Base-by-base conservation (phyloP, 768 basidiomycete genomes). In the Boletellus sp. region DNA sequence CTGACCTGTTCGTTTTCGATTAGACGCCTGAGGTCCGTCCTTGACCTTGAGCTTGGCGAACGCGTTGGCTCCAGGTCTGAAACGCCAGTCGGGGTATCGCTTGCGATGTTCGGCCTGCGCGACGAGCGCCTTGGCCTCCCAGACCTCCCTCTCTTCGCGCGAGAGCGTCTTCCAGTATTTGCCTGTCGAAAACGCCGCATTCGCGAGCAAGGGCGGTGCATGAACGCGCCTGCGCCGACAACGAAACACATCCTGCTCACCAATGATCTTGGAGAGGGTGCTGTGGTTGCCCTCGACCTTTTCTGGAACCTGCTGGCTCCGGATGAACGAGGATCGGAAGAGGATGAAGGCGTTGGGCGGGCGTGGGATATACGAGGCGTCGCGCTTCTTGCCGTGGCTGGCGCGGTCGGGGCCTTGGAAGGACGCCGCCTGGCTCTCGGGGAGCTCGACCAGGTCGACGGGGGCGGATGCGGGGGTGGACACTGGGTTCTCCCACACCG, bases 291-390 rank as follows among this genome's bases (percentile, higher is more conserved):
- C 87, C 60, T 90, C 87, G 46, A 88, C 87, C 65, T 81, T 80
- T 33, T 80, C 84, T 2, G 87, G 83, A 43, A 89, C 81, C 57
- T 83, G 81, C 64, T 87, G 79, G 58, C 80, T 82, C 28, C 78
- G 76, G 65, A 90, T 87, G 70, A 90, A 89, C 26, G 80, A 81
- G 20, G 85, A 85, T 57, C 87, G 80, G 68, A 89, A 90, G 66
- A 90, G 83, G 58, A 90, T 90, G 71, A 90, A 90, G 51, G 88
- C 87, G 69, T 89, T 90, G 22, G 87, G 87, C 7, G 88, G 87
- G 42, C 88, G 83, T 36, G 87, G 88, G 67, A 90, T 90, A 67
- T 89, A 84, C 2, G 79, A 80, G 47, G 83, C 79, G 59, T 85
- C 83, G 47, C 82, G 79, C 61, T 80, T 78, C 72, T 80, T 85